Base-by-base conservation (phyloP, 1,139 yeast genomes). In the Yamadazyma trypodendri region DNA sequence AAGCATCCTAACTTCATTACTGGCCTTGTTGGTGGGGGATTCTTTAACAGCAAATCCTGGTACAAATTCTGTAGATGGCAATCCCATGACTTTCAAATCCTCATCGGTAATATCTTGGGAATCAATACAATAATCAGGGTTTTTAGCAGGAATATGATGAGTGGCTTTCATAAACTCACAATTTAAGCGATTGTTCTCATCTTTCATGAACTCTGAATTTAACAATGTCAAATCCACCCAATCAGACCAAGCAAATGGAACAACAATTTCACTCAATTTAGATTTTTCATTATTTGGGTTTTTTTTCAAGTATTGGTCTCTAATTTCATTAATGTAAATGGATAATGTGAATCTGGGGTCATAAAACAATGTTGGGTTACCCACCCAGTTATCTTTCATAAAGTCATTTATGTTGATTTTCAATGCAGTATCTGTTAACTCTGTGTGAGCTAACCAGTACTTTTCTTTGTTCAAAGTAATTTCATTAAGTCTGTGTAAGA, bases 331-430 rank as follows among this genome's bases (percentile, higher is more conserved):
- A 27, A 67, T 37, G 28, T 47, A 47, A 5, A 65, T 62, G 1
- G 74, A 48, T 22, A 61, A 48, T 0, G 76, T 66, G 39, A 69
- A 57, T 35, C 75, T 51, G 6, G 75, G 76, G 40, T 70, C 75
- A 43, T 54, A 68, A 34, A 48, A 53, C 21, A 65, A 50, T 5
- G 46, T 42, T n/a, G 56, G 52, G 38, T 42, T 47, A 37, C 49
- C 43, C 7, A 32, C 34, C 53, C 55, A 51, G 9, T 39, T 51
- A n/a, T 43, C 50, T 18, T 40, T 42, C 28, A 43, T 36, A 39
- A 50, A 57, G 30, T 57, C 56, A 8, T 47, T 45, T n/a, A 56
- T 52, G 17, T 49, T 48, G 11, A 61, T 47, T 32, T 51, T 46
- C 13, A 55, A 45, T 22, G 55, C 51, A 18, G 50, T 40, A 38